phyloP scores from a whole-genome alignment of 768 basidiomycete species.

The Macrolepiota albuminosa region DNA sequence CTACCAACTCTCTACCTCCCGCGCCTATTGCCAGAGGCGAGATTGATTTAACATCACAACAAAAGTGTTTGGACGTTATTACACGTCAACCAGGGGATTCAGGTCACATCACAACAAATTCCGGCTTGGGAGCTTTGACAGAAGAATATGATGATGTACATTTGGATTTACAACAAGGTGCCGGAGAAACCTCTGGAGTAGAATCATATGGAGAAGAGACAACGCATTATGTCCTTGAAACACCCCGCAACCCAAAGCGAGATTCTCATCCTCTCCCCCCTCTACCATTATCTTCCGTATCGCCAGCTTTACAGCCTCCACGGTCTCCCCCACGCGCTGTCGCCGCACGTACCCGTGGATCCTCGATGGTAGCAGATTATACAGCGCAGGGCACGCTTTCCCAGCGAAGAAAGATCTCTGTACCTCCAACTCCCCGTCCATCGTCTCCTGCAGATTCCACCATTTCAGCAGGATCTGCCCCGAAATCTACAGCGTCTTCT shows the following conservation, averaged over 20 bases:
- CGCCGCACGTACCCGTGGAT: conserved; percentile 51
- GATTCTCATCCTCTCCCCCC: conserved; percentile 69
- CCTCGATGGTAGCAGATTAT: conserved; percentile 41
- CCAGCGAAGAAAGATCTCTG: conserved; percentile 63
- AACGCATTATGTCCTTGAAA: conserved; percentile 32
- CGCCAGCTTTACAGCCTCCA: conserved; percentile 23
- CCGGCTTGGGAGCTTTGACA: conserved; percentile 55
- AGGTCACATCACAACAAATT: conserved; percentile 51
- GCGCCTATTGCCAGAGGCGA: conserved; percentile 40
- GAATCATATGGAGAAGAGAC: conserved; percentile 17
- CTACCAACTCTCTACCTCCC: conserved; percentile 54
- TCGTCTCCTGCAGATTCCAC: conserved; percentile 47
- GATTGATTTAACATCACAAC: conserved; percentile 23
- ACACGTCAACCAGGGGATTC: conserved; percentile 44
- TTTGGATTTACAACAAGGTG: conserved; percentile 21
- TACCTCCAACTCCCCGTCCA: conserved; percentile 52
- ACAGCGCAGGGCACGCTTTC: conserved; percentile 31
- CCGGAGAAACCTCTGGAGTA: conserved; percentile 20
- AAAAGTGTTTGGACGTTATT: conserved; percentile 29
- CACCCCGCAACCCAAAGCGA: conserved; percentile 36
- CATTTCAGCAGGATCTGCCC: conserved; percentile 35
- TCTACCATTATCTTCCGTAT: conserved; percentile 43
- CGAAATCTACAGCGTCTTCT: conserved; percentile 32
- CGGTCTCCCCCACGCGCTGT: conserved; percentile 46
- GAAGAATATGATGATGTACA: conserved; percentile 49